A percentile compares a stretch with the other conserved stretches of the same genome.
These are phyloP conservation scores for Tetrahymena elliotti DNA, from an alignment of 73 alveolate genomes.

Conservation along the genomic window DNA sequence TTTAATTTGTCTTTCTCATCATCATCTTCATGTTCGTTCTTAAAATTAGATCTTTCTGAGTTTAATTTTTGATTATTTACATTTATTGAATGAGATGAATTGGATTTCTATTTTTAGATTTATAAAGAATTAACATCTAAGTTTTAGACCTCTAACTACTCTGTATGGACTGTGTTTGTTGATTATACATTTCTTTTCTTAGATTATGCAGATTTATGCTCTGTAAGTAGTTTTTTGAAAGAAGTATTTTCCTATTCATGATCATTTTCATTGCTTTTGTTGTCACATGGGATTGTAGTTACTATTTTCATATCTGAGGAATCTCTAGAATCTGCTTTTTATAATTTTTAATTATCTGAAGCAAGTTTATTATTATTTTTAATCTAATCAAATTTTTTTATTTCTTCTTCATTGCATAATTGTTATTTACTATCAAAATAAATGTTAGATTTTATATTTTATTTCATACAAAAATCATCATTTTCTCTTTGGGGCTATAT, in stretches of 20 bases:
- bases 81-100: not conserved
- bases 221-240: not conserved
- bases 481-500: not conserved
- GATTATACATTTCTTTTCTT: not conserved
- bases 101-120: not conserved
- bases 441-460: not conserved
- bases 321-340: not conserved
- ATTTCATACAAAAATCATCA: not conserved
- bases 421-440: not conserved
- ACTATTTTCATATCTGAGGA: not conserved
- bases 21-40: not conserved
- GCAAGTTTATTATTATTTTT: not conserved
- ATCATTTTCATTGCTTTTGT: not conserved
- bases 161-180: not conserved
- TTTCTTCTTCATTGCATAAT: not conserved
- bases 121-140: not conserved
- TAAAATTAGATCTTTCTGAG: not conserved
- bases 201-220: not conserved
- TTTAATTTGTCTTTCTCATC: not conserved
- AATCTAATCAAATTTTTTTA: not conserved
- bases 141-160: not conserved
- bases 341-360: not conserved
- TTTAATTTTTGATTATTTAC: not conserved
- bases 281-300: not conserved
- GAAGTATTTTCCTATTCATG: not conserved